Base-by-base conservation (phyloP, 306 rosid genomes). In the Abrus pulchellus region DNA sequence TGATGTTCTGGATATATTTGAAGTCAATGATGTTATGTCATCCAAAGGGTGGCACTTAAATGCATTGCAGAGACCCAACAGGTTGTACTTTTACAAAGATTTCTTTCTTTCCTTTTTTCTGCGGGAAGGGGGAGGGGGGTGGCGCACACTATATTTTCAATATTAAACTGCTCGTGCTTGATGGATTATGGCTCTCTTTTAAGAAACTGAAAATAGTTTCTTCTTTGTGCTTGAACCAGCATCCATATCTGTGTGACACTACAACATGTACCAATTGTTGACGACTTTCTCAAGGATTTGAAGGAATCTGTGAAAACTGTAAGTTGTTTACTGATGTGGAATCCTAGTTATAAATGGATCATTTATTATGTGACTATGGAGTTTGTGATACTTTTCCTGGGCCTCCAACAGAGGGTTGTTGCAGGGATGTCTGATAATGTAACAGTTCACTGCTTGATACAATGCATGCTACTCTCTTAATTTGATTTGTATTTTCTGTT, bases 41-140 rank as follows among this genome's bases (percentile, higher is more conserved):
- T 90, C 97, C 66, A 93, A 92, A 89, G 99, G 97, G 70, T 95
- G 99, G 99, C 99, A 95, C 87, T 89, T 95, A 90, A 95, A 93
- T 86, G 99, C 99, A 67, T 86, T 95, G 86, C 99, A 93, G 84
- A 86, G 93, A 83, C 99, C 99, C 72, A 95, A 90, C 88, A 90
- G 97, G 98, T 94, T 50, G 43, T 78, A 44, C 59, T 67, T 44
- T 67, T 2, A 20, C 20, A 20, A 20, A 20, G 54, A 5, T 44
- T 20, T 36, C 4, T 36, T 36, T 36, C 4, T 36, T 36, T 4
- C 20, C 20, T 20, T 20, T 20, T 20, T 20, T 20, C 0, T 20
- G 20, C 20, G 20, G 20, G 20, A 20, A 20, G 40, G 20, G 33
- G 50, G 20, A 28, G 20, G 12, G 33, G 72, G 72, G 9, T 68